These are phyloP conservation scores for Cardamine occulta DNA, from an alignment of 345 rosid genomes.

Conservation along the genomic window DNA sequence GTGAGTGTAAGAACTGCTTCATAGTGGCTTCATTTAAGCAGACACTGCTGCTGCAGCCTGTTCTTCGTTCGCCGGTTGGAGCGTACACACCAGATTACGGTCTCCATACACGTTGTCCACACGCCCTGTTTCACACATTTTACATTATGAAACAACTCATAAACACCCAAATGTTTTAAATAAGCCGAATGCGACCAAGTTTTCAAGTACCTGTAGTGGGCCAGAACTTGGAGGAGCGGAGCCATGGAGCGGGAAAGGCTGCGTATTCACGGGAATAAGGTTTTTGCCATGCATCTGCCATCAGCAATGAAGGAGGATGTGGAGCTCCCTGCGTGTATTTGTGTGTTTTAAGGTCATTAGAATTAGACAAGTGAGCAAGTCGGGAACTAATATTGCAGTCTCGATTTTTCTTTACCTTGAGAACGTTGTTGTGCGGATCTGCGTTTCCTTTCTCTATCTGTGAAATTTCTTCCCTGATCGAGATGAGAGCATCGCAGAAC, in stretches of 20 bases:
- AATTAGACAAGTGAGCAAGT: neutral
- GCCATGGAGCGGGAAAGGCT: conserved; percentile 98
- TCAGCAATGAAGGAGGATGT: conserved; percentile 94
- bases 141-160: neutral
- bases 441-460: conserved; percentile 90
- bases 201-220: conserved; percentile 69
- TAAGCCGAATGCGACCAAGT: neutral
- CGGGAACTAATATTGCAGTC: neutral
- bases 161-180: neutral
- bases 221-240: conserved; percentile 89
- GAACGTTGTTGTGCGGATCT: conserved; percentile 81
- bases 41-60: conserved; percentile 21
- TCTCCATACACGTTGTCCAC: conserved; percentile 25
- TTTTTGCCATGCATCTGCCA: conserved; percentile 93
- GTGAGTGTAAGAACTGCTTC: neutral
- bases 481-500: conserved; percentile 93
- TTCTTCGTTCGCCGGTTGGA: conserved; percentile 12
- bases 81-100: conserved; percentile 14
- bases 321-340: conserved; percentile 74
- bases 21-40: neutral
- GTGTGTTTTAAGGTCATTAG: neutral
- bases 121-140: neutral
- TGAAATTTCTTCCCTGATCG: conserved; percentile 92
- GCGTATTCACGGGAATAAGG: conserved; percentile 94
- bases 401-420: conserved; percentile 60